Conservation (phyloP, 2,329 filamentous ascomycete species). For the Aspergillus clavatus region DNA sequence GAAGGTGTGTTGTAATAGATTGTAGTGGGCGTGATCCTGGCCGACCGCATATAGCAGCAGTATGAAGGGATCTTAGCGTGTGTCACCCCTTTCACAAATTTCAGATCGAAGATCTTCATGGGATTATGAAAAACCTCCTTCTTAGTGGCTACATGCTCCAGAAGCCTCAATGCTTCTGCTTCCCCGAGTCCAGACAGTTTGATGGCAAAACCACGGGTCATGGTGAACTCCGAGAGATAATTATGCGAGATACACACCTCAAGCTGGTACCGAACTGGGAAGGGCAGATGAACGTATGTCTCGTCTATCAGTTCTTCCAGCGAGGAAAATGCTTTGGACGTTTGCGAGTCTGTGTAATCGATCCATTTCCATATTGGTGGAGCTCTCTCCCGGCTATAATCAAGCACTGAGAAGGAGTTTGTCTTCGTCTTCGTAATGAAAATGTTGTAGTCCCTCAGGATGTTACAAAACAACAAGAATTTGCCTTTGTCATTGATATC, state of each 20-base stretch:
- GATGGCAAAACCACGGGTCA: constrained; percentile 63
- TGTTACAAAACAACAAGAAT: constrained; percentile 46
- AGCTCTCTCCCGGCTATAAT: constrained; percentile 17
- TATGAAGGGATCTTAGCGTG: constrained; percentile 60
- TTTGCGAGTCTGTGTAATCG: constrained; percentile 27
- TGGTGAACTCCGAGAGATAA: constrained; percentile 68
- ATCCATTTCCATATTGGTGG: constrained; percentile 39
- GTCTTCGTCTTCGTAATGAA: constrained; percentile 40
- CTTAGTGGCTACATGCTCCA: constrained; percentile 69
- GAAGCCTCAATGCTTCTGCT: constrained; percentile 56
- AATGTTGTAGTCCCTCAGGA: constrained; percentile 71
- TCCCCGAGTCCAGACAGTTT: constrained; percentile 52
- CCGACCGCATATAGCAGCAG: constrained; percentile 71
- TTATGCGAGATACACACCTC: constrained; percentile 87
- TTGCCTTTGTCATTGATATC: constrained; percentile 22
- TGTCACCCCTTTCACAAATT: constrained; percentile 42
- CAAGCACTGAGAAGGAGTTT: constrained; percentile 40
- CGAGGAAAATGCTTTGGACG: constrained; percentile 28
- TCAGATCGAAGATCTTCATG: constrained; percentile 63
- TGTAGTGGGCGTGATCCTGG: constrained; percentile 75
- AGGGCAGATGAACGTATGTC: constrained; percentile 51
- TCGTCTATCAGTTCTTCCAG: constrained; percentile 32
- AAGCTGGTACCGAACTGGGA: constrained; percentile 78
- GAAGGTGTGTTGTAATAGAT: constrained; percentile 72
- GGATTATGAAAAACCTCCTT: constrained; percentile 62